Evolutionary conservation across 192 early-diverging fungal species (phyloP), one percentile per base, ranked within the genome.

Genomic region (Polychytrium aggregatum): DNA sequence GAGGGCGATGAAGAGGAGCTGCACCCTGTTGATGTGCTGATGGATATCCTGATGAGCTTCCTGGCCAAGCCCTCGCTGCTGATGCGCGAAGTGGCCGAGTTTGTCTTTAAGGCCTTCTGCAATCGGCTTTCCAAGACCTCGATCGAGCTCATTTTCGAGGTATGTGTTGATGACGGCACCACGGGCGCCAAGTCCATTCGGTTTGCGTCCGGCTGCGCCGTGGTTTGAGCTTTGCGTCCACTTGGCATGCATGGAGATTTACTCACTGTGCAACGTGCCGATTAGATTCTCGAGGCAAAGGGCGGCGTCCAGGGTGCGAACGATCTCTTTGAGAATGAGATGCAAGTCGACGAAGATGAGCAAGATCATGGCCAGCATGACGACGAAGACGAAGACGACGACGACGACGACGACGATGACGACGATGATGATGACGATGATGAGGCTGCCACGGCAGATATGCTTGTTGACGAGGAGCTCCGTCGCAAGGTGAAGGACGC

Each of bases 41-140:
- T 90, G 5, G 95, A 98, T 65, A 85, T 94, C 26, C 61, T 98
- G 41, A 64, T 98, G 46, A 79, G 82, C 51, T 83, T 96, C 63
- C 59, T 98, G 64, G 79, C 85, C 37, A 86, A 85, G 55, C 82
- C 86, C 7, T 90, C 86, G 26, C 70, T 73, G 31, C 50, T 85
- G 10, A 62, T 92, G 43, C 71, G 87, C 28, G 73, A 68, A 18
- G 59, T 96, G 45, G 76, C 88, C 21, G 79, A 85, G 41, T 78
- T 84, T 46, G 83, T 84, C 35, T 98, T 98, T 74, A 81, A 76
- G 24, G 74, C 82, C 18, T 92, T 98, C 55, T 78, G 78, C 22
- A 74, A 63, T 36, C 53, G 76, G 56, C 63, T 90, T 55, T 93
- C 86, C 1, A 68, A 82, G 58, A 80, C 70, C 40, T 76, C 81